These are phyloP conservation scores for Curvularia eragrostidis DNA, from an alignment of 2,329 filamentous ascomycete genomes.

Conservation along the genomic window DNA sequence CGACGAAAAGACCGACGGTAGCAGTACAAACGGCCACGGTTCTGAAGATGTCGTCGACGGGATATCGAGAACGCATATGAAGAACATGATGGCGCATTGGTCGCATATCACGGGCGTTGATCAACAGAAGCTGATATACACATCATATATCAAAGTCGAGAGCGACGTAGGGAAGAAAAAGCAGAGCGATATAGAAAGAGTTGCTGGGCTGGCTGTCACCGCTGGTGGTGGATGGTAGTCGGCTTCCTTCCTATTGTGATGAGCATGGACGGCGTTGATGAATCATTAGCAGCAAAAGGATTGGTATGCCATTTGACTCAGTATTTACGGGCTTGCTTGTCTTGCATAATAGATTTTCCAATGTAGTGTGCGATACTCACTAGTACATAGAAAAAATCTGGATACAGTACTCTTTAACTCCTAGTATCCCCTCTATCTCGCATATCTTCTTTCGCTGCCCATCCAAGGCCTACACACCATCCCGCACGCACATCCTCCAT, in stretches of 20 bases:
- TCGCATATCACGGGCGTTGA: slow-evolving; percentile 72
- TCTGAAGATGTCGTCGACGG: slow-evolving; percentile 60
- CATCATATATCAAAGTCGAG: slow-evolving; percentile 88
- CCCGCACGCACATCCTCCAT: not conserved
- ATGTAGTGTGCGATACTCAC: no score
- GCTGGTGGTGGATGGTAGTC: slow-evolving; percentile 88
- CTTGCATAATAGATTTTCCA: no score
- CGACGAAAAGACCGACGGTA: slow-evolving; percentile 36
- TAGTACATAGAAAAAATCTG: no score
- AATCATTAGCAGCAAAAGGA: not conserved
- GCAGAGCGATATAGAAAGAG: slow-evolving; percentile 75
- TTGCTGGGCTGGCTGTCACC: slow-evolving; percentile 87
- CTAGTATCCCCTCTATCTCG: no score
- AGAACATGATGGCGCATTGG: slow-evolving; percentile 78
- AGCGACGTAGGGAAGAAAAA: slow-evolving; percentile 82
- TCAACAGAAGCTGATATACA: slow-evolving; percentile 76
- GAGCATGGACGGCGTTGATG: slow-evolving; percentile 4
- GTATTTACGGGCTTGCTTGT: no score
- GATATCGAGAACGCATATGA: slow-evolving; percentile 70
- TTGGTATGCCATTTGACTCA: no score
- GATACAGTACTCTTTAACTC: no score
- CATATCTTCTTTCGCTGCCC: not conserved
- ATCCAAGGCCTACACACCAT: no score
- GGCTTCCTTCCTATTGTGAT: not conserved
- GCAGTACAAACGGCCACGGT: slow-evolving; percentile 42